Evolutionary conservation across 2,329 filamentous ascomycete genomes (phyloP).

Genomic region (Alternaria novae-zelandiae): DNA sequence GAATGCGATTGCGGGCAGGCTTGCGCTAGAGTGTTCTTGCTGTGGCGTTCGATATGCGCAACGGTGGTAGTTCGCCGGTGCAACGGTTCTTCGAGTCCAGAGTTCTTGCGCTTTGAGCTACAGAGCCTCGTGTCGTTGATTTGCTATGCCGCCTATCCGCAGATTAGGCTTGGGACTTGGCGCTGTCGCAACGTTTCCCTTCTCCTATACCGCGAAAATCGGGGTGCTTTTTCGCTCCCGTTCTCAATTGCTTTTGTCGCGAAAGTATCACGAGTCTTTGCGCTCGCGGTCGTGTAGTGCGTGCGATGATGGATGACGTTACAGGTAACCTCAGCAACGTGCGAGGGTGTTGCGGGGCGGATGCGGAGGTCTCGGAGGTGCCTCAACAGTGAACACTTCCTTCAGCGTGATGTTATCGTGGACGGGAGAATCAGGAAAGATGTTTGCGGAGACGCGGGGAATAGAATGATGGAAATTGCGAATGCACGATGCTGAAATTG

Average conservation of each 20-base stretch:
- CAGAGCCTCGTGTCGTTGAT: conserved; percentile 2
- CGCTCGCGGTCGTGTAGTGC: conserved; percentile 7
- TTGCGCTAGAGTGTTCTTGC: neutral
- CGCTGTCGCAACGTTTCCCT: conserved; percentile 8
- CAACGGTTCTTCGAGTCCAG: neutral
- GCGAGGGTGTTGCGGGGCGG: conserved; percentile 13
- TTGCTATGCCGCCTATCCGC: conserved; percentile 15
- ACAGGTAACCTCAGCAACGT: conserved; percentile 12
- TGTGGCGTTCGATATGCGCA: neutral
- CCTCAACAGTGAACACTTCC: neutral
- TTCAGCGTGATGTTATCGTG: neutral
- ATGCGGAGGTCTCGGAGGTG: conserved; percentile 23
- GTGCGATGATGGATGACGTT: conserved; percentile 21
- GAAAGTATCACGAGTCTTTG: neutral
- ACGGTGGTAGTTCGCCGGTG: neutral
- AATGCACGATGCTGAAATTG: conserved; percentile 2
- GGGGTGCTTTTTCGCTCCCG: neutral
- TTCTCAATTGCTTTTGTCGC: neutral
- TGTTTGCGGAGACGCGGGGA: neutral
- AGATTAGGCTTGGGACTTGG: conserved; percentile 15
- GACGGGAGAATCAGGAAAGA: neutral
- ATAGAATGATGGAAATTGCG: neutral
- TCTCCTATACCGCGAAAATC: neutral
- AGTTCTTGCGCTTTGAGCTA: neutral
- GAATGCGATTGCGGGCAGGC: neutral